Base-by-base conservation (phyloP, 257 asterid species). In the Jacaranda mimosifolia region DNA sequence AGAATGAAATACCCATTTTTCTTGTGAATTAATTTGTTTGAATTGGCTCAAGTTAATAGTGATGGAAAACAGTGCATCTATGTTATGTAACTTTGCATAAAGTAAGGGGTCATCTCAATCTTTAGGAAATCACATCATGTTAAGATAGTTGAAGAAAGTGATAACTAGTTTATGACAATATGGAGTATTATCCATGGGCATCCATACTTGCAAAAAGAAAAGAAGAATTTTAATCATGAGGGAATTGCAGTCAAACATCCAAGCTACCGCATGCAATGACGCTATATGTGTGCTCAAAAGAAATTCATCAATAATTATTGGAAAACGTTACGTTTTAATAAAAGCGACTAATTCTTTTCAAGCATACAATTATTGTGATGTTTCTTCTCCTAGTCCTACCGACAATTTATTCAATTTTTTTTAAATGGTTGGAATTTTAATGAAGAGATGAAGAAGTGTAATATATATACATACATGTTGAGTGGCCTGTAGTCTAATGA, bases 261-360 rank as follows among this genome's bases (percentile, higher is more conserved):
- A 48, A 35, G 72, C 66, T 56, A 32, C 36, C 81, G 68, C 52
- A 58, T 32, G 76, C 81, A 45, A 32, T 57, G 75, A 68, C 81
- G 81, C 70, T 57, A 21, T 43, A 14, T 77, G 1, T 42, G 19
- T 66, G 19, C 3, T 39, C 26, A 21, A 55, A 56, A 18, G 40
- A 26, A 26, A 26, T 26, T 26, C 21, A 55, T 6, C 40, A 36
- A 9, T 53, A 36, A 72, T 53, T 58, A 72, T 40, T 19, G 68
- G 7, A 9, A 19, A 17, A 53, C 9, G 32, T 13, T 9, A 2
- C 32, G 32, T 26, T 26, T 26, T 21, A 42, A 17, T 17, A 66
- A 64, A 66, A 66, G 46, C 8, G 46, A 42, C 46, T 42, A 42
- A 26, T 26, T 42, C 7, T 42, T 42, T 42, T 42, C 9, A 9